Evolutionary conservation across 1,139 yeast genomes (phyloP).

Genomic region (Yamadazyma dendronema): DNA sequence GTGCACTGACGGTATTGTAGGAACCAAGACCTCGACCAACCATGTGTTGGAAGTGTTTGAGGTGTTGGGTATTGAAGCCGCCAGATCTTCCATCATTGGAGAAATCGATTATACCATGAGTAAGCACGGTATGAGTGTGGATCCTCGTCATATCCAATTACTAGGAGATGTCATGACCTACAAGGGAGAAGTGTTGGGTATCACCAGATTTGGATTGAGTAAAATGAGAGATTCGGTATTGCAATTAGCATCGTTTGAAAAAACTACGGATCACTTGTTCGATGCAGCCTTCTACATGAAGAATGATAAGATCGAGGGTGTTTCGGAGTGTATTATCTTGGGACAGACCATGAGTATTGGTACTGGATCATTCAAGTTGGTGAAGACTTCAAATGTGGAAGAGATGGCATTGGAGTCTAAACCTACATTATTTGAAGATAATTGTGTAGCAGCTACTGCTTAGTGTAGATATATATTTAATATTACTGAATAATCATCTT

Average conservation of each 20-base stretch:
- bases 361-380: constrained; percentile 92
- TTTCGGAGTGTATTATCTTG: constrained; percentile 92
- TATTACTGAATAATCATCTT: no score
- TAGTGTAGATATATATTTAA: constrained; percentile 4
- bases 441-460: constrained; percentile 17
- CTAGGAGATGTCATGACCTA: constrained; percentile 98
- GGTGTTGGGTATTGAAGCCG: constrained; percentile 97
- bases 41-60: constrained; percentile 87
- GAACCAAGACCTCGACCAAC: constrained; percentile 82
- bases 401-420: constrained; percentile 46
- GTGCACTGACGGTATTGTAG: constrained; percentile 96
- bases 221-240: constrained; percentile 98
- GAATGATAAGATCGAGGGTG: constrained; percentile 94
- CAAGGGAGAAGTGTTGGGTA: constrained; percentile 97
- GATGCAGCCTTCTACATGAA: constrained; percentile 99
- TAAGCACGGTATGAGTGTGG: constrained; percentile 99
- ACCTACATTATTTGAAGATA: constrained; percentile 60
- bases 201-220: constrained; percentile 95
- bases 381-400: constrained; percentile 52
- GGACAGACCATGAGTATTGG: constrained; percentile 98
- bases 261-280: constrained; percentile 96
- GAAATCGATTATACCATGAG: constrained; percentile 98
- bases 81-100: constrained; percentile 85
- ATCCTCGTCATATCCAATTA: constrained; percentile 97
- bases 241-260: constrained; percentile 96